A percentile compares a stretch with the other conserved stretches of the same genome.
phyloP scores from a whole-genome alignment of 192 early-diverging fungal species.

The Dissophora ornata region DNA sequence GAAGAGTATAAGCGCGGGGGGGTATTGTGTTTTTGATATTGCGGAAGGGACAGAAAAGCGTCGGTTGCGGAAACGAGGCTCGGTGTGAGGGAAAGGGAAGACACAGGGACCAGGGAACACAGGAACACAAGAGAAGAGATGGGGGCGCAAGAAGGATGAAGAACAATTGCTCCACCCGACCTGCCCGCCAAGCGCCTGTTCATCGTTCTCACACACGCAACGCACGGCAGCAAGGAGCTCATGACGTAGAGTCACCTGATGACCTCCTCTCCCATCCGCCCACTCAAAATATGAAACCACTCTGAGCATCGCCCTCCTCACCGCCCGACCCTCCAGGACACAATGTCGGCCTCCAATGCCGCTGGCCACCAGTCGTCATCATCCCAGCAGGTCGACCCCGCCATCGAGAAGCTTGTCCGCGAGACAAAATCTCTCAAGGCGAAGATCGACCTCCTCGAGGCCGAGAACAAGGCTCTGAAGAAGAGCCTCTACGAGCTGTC shows the following conservation, averaged over 20 bases:
- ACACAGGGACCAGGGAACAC: no score
- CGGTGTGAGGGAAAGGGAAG: no score
- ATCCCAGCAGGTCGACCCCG: conserved; percentile 51
- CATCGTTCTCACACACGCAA: neutral
- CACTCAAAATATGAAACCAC: no score
- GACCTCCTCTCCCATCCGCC: neutral
- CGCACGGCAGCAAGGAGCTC: neutral
- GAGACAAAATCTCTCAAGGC: conserved; percentile 80
- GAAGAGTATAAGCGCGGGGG: no score
- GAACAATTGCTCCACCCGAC: no score
- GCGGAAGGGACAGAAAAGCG: no score
- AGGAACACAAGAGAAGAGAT: neutral
- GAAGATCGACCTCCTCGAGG: conserved; percentile 74
- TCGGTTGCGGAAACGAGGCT: no score
- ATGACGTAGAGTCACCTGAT: conserved; percentile 20
- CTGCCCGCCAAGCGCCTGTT: no score
- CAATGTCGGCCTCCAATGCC: conserved; percentile 44
- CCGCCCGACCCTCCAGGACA: neutral
- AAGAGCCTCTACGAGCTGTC: conserved; percentile 88
- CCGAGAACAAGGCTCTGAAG: conserved; percentile 85
- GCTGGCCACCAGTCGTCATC: conserved; percentile 35
- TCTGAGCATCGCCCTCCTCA: neutral
- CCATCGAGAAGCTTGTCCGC: conserved; percentile 68
- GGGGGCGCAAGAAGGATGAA: neutral
- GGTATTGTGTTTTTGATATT: no score